A percentile compares a stretch with the other conserved stretches of the same genome.
These are phyloP conservation scores for Spathaspora gorwiae DNA, from an alignment of 805 yeast genomes.

Conservation along the genomic window DNA sequence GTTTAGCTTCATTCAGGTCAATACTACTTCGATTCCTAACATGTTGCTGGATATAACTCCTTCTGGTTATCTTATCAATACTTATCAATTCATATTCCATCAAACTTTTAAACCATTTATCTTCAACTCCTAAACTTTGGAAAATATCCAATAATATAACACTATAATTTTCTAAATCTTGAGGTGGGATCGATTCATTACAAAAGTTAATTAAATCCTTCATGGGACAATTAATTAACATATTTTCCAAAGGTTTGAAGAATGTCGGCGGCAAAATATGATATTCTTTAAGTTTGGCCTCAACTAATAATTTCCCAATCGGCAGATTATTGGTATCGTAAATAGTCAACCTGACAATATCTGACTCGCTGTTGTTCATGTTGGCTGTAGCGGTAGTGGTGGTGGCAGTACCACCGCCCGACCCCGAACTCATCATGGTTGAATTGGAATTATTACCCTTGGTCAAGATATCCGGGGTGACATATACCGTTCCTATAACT, in stretches of 20 bases:
- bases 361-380: slow-evolving; percentile 10
- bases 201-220: slow-evolving; percentile 49
- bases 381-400: neutral
- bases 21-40: slow-evolving; percentile 16
- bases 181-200: slow-evolving; percentile 31
- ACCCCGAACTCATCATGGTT: slow-evolving; percentile 26
- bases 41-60: slow-evolving; percentile 24
- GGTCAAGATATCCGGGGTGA: slow-evolving; percentile 48
- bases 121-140: slow-evolving; percentile 63
- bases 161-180: slow-evolving; percentile 52
- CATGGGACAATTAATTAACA: slow-evolving; percentile 52
- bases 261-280: slow-evolving; percentile 56
- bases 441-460: slow-evolving; percentile 21
- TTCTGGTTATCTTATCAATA: slow-evolving; percentile 42
- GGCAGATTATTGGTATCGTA: slow-evolving; percentile 38
- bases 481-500: slow-evolving; percentile 49
- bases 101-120: slow-evolving; percentile 67
- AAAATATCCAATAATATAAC: slow-evolving; percentile 66
- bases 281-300: slow-evolving; percentile 46
- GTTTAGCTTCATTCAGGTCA: slow-evolving; percentile 1
- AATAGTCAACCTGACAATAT: slow-evolving; percentile 44
- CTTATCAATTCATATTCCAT: slow-evolving; percentile 61
- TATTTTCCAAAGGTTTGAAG: slow-evolving; percentile 59
- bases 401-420: slow-evolving; percentile 1
- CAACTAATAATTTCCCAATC: slow-evolving; percentile 56